Percentiles rank a stretch among this genome's conserved stretches.
phyloP scores from a whole-genome alignment of 2,329 filamentous ascomycete species.

The Ramichloridium luteum region DNA sequence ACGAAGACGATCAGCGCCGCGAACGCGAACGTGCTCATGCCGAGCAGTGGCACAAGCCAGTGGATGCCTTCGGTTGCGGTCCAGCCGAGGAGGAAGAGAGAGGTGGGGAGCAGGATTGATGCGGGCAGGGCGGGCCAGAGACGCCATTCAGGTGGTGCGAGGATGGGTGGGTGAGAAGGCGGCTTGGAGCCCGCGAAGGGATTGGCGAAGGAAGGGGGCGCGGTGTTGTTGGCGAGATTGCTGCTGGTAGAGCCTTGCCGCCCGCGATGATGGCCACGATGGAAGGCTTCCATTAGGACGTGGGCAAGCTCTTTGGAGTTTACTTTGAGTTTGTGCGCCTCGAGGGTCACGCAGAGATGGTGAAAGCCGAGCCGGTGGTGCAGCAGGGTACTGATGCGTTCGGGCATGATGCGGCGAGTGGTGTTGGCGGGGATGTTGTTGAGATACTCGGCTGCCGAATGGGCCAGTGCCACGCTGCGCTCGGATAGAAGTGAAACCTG shows the following conservation, averaged over 20 bases:
- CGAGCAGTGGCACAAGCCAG: constrained; percentile 41
- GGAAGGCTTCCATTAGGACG: constrained; percentile 12
- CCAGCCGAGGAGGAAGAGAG: constrained; percentile 16
- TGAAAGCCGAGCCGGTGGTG: constrained; percentile 13
- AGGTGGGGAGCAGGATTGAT: constrained; percentile 8
- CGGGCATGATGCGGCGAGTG: constrained; percentile 11
- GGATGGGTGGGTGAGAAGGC: constrained; percentile 5
- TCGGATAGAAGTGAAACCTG: too few species aligned
- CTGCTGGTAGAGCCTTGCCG: constrained; percentile 6
- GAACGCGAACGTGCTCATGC: constrained; percentile 16
- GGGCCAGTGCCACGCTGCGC: constrained; percentile 12
- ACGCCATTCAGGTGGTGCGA: constrained; percentile 14
- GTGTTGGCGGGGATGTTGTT: constrained; percentile 12
- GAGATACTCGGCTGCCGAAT: constrained; percentile 14
- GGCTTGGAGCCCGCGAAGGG: constrained; percentile 4
- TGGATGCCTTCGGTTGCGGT: constrained; percentile 33
- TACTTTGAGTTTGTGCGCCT: constrained; percentile 10
- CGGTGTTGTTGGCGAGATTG: constrained; percentile 2
- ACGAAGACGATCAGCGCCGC: constrained; percentile 17
- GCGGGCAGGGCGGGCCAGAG: constrained; percentile 12
- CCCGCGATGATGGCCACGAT: constrained; percentile 7
- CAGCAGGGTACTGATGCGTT: constrained; percentile 12
- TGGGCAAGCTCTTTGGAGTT: constrained; percentile 14
- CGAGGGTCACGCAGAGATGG: constrained; percentile 13
- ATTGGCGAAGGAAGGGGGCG: constrained; percentile 1